These are phyloP conservation scores for Inga leiocalycina DNA, from an alignment of 306 rosid species.

Conservation along the genomic window DNA sequence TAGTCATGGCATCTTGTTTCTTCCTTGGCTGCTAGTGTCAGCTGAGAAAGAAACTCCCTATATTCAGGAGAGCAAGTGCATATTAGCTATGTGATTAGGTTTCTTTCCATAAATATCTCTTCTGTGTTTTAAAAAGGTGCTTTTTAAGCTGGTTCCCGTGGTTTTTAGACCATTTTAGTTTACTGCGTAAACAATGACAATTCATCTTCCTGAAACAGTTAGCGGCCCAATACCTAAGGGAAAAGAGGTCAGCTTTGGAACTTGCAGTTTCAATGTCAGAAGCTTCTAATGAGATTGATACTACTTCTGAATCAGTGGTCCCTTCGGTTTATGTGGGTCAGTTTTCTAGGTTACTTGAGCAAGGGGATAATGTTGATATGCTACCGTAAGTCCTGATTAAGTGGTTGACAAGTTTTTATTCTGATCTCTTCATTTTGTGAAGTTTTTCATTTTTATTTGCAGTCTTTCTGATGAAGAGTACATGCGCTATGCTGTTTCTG, in stretches of 20 bases:
- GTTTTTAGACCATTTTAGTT: slow-evolving; percentile 2
- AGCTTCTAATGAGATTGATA: slow-evolving; percentile 55
- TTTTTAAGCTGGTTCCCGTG: slow-evolving; percentile 1
- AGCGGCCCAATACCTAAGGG: slow-evolving; percentile 84
- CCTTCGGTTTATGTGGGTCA: slow-evolving; percentile 87
- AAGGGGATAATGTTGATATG: slow-evolving; percentile 69
- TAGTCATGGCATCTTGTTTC: neutral
- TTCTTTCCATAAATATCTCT: slow-evolving; percentile 10
- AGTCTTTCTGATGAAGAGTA: slow-evolving; percentile 90
- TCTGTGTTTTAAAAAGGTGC: neutral
- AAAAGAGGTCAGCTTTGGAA: slow-evolving; percentile 85
- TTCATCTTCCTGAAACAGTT: slow-evolving; percentile 62
- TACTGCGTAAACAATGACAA: slow-evolving; percentile 14
- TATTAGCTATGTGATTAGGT: slow-evolving; percentile 5
- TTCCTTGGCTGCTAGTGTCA: neutral
- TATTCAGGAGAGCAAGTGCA: neutral
- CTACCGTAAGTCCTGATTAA: slow-evolving; percentile 68
- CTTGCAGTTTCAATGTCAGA: slow-evolving; percentile 71
- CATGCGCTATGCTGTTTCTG: slow-evolving; percentile 59
- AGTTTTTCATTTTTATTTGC: slow-evolving; percentile 48
- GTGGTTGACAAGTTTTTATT: slow-evolving; percentile 21
- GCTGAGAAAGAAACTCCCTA: neutral
- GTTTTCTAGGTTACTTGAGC: slow-evolving; percentile 76
- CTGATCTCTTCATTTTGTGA: slow-evolving; percentile 32
- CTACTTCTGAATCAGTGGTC: slow-evolving; percentile 66